A percentile compares a stretch with the other conserved stretches of the same genome.
Evolutionary conservation across 768 basidiomycete species (phyloP).

Genomic region (Trametes cubensis): DNA sequence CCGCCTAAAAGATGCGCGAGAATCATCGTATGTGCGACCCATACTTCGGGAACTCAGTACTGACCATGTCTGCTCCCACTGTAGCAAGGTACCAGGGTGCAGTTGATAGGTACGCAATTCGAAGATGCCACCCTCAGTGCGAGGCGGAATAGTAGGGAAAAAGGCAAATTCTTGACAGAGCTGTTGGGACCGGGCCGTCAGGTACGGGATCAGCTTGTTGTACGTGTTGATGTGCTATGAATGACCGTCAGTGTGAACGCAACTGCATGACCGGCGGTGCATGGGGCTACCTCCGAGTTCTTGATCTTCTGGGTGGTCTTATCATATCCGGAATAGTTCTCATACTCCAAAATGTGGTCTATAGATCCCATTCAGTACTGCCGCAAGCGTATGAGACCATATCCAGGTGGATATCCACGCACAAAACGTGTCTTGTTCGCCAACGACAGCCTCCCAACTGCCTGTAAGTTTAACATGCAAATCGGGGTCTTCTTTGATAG

Average conservation of each 20-base stretch:
- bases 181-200: constrained; percentile 74
- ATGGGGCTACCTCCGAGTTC: constrained; percentile 60
- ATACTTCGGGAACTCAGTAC: neutral
- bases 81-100: constrained; percentile 85
- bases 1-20: constrained; percentile 56
- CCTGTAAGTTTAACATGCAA: constrained; percentile 88
- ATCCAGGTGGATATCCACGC: constrained; percentile 23
- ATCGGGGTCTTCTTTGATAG: constrained; percentile 71
- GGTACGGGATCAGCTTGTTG: constrained; percentile 73
- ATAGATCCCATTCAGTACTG: neutral
- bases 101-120: constrained; percentile 90
- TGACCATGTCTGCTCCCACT: constrained; percentile 95
- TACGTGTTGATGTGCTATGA: constrained; percentile 67
- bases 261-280: neutral
- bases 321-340: constrained; percentile 90
- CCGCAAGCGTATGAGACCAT: neutral
- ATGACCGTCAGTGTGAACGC: neutral
- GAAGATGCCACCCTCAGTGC: constrained; percentile 86
- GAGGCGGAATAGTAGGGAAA: constrained; percentile 88
- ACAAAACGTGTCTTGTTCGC: constrained; percentile 87
- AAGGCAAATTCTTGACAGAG: constrained; percentile 95
- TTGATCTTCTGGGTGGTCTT: constrained; percentile 65
- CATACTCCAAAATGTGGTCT: constrained; percentile 88
- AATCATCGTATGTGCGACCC: neutral
- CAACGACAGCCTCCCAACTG: constrained; percentile 90